A percentile compares a stretch with the other conserved stretches of the same genome.
These are phyloP conservation scores for Leishmania aethiopica DNA, from an alignment of 208 protist genomes.

Conservation along the genomic window DNA sequence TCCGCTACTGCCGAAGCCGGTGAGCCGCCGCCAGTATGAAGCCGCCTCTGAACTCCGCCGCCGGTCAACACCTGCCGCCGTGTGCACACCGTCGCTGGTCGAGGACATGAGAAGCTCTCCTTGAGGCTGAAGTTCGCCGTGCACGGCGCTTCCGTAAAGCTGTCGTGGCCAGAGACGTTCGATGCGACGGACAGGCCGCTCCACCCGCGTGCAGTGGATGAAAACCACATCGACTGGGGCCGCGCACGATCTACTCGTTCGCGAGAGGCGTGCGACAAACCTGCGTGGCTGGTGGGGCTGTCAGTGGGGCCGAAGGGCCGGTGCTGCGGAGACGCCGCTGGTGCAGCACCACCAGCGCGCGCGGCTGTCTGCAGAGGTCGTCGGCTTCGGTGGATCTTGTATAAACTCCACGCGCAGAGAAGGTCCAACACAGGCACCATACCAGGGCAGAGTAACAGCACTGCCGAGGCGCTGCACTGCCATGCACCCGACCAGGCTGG, in stretches of 20 bases:
- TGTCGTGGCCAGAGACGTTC: constrained; percentile 9
- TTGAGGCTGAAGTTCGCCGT: neutral
- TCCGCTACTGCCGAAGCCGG: neutral
- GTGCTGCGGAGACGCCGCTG: neutral
- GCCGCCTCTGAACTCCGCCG: neutral
- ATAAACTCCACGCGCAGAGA: constrained; percentile 20
- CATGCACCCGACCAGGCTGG: constrained; percentile 8
- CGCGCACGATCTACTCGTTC: constrained; percentile 11
- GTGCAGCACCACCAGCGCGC: neutral
- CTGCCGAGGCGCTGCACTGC: constrained; percentile 3
- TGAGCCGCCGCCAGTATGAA: neutral
- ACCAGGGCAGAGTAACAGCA: constrained; percentile 19
- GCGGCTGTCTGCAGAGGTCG: constrained; percentile 4
- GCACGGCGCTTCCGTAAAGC: constrained; percentile 1
- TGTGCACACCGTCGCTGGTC: constrained; percentile 3
- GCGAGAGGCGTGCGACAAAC: neutral
- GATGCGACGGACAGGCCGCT: neutral
- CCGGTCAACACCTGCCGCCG: constrained; percentile 3
- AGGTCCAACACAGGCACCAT: constrained; percentile 29
- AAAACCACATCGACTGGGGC: neutral
- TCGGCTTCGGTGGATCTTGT: constrained; percentile 8
- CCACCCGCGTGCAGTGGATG: neutral
- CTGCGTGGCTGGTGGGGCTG: neutral
- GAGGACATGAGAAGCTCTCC: constrained; percentile 34
- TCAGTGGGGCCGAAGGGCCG: neutral